Conservation (phyloP, 495 filamentous ascomycete genomes). For the Penicillium desertorum region DNA sequence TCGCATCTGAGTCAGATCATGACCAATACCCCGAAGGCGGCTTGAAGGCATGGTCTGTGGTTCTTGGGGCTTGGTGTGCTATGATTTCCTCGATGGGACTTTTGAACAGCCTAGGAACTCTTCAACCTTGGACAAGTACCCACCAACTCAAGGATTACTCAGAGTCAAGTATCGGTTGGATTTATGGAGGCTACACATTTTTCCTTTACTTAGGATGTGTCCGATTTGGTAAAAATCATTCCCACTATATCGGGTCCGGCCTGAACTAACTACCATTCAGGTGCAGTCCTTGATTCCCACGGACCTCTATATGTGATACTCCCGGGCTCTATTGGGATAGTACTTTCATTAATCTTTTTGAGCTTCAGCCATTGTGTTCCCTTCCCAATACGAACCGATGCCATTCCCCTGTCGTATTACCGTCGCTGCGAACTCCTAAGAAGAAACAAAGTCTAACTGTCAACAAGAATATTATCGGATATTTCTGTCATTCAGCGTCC, state of each 20-base stretch:
- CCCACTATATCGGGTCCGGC: not conserved
- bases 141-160: conserved; percentile 55
- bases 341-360: conserved; percentile 40
- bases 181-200: conserved; percentile 67
- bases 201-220: conserved; percentile 53
- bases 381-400: not conserved
- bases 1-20: not conserved
- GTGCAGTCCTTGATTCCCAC: conserved; percentile 35
- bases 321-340: conserved; percentile 32
- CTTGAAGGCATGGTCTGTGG: conserved; percentile 61
- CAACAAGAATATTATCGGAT: conserved; percentile 44
- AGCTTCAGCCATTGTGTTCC: conserved; percentile 45
- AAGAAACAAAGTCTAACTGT: not conserved
- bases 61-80: conserved; percentile 62
- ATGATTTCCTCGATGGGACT: conserved; percentile 64
- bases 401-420: not conserved
- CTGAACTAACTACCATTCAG: conserved; percentile 7
- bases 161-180: conserved; percentile 66
- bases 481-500: conserved; percentile 40
- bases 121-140: conserved; percentile 57
- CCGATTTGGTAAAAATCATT: conserved; percentile 28
- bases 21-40: conserved; percentile 64
- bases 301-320: conserved; percentile 25
- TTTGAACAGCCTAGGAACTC: conserved; percentile 65
- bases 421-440: not conserved